Percentiles rank a stretch among this genome's conserved stretches.
Conservation (phyloP, 306 rosid species). For the Urtica urens region DNA sequence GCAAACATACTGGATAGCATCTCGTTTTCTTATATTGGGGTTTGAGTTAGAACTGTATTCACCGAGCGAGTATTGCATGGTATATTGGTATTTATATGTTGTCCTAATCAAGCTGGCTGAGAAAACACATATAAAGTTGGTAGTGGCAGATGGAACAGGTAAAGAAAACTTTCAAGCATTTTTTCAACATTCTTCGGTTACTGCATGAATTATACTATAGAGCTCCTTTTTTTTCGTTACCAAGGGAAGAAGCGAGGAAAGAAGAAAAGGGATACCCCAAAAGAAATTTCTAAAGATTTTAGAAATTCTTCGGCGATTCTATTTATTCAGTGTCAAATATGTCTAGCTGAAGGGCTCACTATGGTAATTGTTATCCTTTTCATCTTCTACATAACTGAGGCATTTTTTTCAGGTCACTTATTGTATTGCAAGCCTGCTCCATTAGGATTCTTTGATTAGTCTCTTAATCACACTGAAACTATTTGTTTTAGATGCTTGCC, state of each 20-base stretch:
- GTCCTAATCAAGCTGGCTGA: slow-evolving; percentile 68
- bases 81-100: slow-evolving; percentile 78
- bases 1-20: slow-evolving; percentile 94
- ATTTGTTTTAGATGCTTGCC: slow-evolving; percentile 58
- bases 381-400: no score
- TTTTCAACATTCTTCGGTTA: slow-evolving; percentile 6
- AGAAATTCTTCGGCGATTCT: slow-evolving; percentile 62
- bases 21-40: slow-evolving; percentile 81
- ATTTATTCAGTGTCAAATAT: slow-evolving; percentile 87
- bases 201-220: no score
- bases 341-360: slow-evolving; percentile 79
- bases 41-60: slow-evolving; percentile 88
- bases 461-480: background rate
- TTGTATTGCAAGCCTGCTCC: no score
- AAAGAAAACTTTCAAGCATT: slow-evolving; percentile 15
- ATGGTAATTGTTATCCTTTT: slow-evolving; percentile 48
- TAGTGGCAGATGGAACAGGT: slow-evolving; percentile 45
- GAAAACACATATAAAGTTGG: slow-evolving; percentile 58
- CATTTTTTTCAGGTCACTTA: no score
- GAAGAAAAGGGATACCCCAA: slow-evolving; percentile 59
- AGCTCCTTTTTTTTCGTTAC: slow-evolving; percentile 17
- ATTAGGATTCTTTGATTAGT: no score
- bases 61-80: slow-evolving; percentile 90
- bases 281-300: slow-evolving; percentile 50
- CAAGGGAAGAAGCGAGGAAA: slow-evolving; percentile 71